phyloP scores from a whole-genome alignment of 2,329 filamentous ascomycete genomes.

The Ophiostoma quercus region DNA sequence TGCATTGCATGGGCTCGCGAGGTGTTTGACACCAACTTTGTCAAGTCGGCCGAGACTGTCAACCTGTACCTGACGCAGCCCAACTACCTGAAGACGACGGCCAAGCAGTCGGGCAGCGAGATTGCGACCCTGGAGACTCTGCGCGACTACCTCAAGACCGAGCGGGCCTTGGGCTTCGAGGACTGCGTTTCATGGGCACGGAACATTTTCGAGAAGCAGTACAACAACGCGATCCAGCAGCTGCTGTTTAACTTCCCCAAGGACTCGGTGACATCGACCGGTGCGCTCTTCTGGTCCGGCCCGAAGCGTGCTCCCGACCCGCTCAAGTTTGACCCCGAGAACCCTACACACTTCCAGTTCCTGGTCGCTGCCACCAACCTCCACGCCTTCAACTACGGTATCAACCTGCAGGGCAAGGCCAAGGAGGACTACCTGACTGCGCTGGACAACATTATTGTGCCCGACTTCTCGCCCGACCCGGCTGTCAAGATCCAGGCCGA shows the following conservation, averaged over 20 bases:
- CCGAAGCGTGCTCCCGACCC: conserved; percentile 94
- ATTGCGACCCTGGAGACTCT: conserved; percentile 89
- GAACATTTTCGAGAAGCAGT: conserved; percentile 90
- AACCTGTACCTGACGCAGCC: conserved; percentile 90
- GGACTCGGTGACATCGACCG: conserved; percentile 80
- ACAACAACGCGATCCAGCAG: conserved; percentile 94
- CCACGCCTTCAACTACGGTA: conserved; percentile 96
- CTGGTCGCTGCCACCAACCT: conserved; percentile 84
- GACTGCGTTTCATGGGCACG: conserved; percentile 97
- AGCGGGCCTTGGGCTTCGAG: conserved; percentile 87
- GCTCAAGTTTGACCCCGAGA: conserved; percentile 79
- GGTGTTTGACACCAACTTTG: conserved; percentile 89
- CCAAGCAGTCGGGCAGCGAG: conserved; percentile 93
- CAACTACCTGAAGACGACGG: conserved; percentile 77
- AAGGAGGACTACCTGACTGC: conserved; percentile 71
- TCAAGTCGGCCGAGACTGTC: conserved; percentile 86
- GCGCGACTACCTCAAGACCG: conserved; percentile 81
- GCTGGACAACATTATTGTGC: conserved; percentile 87
- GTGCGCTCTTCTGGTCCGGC: conserved; percentile 94
- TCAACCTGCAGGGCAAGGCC: conserved; percentile 72
- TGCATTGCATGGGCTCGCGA: conserved; percentile 98
- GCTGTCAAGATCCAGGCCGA: conserved; percentile 95
- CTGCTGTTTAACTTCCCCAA: conserved; percentile 96
- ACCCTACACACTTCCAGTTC: conserved; percentile 82
- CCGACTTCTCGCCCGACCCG: conserved; percentile 86